Conservation (phyloP, 345 rosid species). For the Euphorbia pulcherrima region DNA sequence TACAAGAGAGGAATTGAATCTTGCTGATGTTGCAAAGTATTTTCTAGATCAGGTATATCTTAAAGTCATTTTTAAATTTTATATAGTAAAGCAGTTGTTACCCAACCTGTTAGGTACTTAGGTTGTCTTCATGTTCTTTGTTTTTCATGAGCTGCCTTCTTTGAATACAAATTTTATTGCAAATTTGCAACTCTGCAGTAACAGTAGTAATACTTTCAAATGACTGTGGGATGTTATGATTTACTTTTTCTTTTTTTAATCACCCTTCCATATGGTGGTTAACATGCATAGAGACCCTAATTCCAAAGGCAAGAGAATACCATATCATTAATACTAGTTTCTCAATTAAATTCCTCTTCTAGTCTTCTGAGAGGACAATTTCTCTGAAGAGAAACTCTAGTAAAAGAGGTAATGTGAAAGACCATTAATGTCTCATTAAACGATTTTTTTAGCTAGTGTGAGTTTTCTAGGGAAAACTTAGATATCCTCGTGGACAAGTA, state of each 20-base stretch:
- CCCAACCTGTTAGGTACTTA: too few relatives aligned
- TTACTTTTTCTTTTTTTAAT: background rate
- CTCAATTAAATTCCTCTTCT: background rate
- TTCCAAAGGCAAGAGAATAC: background rate
- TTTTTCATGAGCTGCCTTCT: background rate
- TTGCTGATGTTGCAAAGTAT: constrained; percentile 52
- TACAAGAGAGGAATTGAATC: constrained; percentile 46
- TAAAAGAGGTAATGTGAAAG: background rate
- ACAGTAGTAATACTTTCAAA: too few relatives aligned
- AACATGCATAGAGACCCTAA: background rate
- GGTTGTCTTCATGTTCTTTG: background rate
- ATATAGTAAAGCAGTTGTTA: too few relatives aligned
- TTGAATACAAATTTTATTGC: background rate
- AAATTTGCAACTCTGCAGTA: background rate
- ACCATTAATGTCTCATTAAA: background rate
- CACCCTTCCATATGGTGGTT: background rate
- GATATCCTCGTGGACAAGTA: background rate
- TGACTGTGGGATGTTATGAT: background rate
- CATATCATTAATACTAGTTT: background rate
- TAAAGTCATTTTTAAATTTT: constrained; percentile 2
- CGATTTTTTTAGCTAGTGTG: background rate
- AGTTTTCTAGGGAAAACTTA: background rate
- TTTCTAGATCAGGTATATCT: constrained; percentile 47
- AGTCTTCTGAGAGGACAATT: background rate
- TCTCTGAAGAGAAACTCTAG: background rate